phyloP scores from a whole-genome alignment of 306 rosid species.

The Senna tora region DNA sequence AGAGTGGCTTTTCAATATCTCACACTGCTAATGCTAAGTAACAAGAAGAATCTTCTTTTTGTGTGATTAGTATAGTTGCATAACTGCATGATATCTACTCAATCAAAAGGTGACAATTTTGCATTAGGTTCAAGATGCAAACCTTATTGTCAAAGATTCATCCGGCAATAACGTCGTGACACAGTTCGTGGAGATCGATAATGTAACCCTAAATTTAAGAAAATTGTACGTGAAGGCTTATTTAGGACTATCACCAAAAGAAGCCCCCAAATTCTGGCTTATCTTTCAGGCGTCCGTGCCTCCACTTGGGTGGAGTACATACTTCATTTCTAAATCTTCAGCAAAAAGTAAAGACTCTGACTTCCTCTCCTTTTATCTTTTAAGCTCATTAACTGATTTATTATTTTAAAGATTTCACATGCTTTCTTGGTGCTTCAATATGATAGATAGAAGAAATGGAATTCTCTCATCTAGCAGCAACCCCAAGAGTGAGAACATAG shows the following conservation, averaged over 20 bases:
- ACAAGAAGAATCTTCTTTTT: neutral
- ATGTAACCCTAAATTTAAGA: constrained; percentile 64
- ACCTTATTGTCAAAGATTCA: constrained; percentile 77
- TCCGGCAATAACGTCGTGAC: constrained; percentile 58
- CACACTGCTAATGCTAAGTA: neutral
- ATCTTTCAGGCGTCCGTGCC: constrained; percentile 76
- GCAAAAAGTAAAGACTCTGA: constrained; percentile 49
- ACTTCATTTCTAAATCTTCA: constrained; percentile 63
- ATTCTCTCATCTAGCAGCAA: constrained; percentile 26
- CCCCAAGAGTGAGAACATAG: constrained; percentile 48
- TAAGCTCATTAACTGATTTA: neutral
- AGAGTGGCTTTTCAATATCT: neutral
- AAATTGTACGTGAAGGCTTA: constrained; percentile 72
- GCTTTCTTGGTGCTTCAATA: constrained; percentile 34
- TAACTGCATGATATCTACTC: neutral
- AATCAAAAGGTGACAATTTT: constrained; percentile 23
- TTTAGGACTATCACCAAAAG: constrained; percentile 56
- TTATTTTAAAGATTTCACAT: constrained; percentile 6
- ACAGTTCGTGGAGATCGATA: constrained; percentile 64
- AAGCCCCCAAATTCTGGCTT: constrained; percentile 81
- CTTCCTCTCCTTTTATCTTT: neutral
- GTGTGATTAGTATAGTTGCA: neutral
- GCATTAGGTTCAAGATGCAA: constrained; percentile 68
- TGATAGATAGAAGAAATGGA: constrained; percentile 49
- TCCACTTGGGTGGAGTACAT: constrained; percentile 91